Base-by-base conservation (phyloP, 2,329 filamentous ascomycete genomes). In the Arachnomyces sp. region DNA sequence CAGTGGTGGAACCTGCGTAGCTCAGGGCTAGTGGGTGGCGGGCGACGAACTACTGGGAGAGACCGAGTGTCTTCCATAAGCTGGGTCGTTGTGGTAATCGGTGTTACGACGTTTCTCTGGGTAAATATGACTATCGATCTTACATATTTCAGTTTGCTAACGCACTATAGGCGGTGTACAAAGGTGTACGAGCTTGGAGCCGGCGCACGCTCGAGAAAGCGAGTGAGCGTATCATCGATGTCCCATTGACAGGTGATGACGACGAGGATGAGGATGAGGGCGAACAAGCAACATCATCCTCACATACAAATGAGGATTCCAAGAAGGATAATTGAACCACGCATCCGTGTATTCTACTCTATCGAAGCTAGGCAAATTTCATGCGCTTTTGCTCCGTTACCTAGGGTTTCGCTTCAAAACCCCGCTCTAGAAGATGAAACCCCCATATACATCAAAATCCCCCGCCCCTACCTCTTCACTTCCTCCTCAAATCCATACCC, bases 181-280 rank as follows among this genome's bases (percentile, higher is more conserved):
- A 84, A 63, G 79, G 74, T 41, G 85, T 94, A 38, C 78, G 83
- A 49, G 74, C 75, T 31, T 77, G 85, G 72, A 88, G 80, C 56
- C 75, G 79, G 38, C 74, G 74, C 34, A 73, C 80, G n/a, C 73
- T 95, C 20, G 79, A 88, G 56, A 80, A 74, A 52, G 84, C 84
- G 36, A 84, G 85, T 47, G 84, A 92, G 52, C 75, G 73, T 47
- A 85, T 95, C 39, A 72, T 90, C 61, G 89, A 95, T 61, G 81
- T 94, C 28, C 61, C 59, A 28, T 47, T 61, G 12, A 57, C 64
- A 29, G 71, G 73, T 39, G 73, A 74, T 35, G 75, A 77, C 30
- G 75, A 77, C 34, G 74, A 78, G 14, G 72, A 76, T 29, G 71
- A 75, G 18, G 68, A 75, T 28, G 66, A 70, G 32, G 67, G 72